Percentiles rank a stretch among this genome's conserved stretches.
Evolutionary conservation across 2,329 filamentous ascomycete species (phyloP).

Genomic region (Davidsoniella virescens): DNA sequence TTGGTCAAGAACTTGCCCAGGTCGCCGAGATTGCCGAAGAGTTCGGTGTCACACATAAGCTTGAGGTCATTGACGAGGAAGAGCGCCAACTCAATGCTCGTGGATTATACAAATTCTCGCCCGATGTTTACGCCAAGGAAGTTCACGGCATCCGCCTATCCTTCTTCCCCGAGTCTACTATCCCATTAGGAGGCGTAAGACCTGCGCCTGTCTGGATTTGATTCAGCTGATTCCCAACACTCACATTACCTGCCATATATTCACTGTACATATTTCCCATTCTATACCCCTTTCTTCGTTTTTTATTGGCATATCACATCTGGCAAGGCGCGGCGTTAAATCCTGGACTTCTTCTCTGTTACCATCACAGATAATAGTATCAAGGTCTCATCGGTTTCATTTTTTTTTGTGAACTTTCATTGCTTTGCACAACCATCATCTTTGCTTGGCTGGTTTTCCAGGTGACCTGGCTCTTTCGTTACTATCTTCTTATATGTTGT

Average conservation of each 20-base stretch:
- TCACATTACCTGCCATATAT: conserved; percentile 4
- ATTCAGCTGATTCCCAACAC: neutral
- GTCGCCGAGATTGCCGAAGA: conserved; percentile 89
- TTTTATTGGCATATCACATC: too few relatives aligned
- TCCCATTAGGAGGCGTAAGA: conserved; percentile 10
- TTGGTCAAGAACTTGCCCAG: conserved; percentile 77
- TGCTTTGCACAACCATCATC: neutral
- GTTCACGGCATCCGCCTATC: conserved; percentile 52
- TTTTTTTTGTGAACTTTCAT: neutral
- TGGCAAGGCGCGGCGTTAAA: too few relatives aligned
- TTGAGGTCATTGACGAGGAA: conserved; percentile 56
- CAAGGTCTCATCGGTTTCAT: neutral
- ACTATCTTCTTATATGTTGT: too few relatives aligned
- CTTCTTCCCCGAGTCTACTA: conserved; percentile 33
- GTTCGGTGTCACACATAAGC: conserved; percentile 46
- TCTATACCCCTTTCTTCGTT: neutral
- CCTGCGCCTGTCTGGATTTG: conserved; percentile 34
- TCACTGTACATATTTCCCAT: conserved; percentile 1
- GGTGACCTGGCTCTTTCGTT: too few relatives aligned
- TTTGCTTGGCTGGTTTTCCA: neutral
- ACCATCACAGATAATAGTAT: too few relatives aligned
- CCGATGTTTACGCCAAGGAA: conserved; percentile 71
- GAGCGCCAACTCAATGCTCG: conserved; percentile 50
- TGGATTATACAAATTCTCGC: conserved; percentile 57
- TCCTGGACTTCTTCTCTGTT: neutral